phyloP scores from a whole-genome alignment of 768 basidiomycete species.

The Podaxis rugospora region DNA sequence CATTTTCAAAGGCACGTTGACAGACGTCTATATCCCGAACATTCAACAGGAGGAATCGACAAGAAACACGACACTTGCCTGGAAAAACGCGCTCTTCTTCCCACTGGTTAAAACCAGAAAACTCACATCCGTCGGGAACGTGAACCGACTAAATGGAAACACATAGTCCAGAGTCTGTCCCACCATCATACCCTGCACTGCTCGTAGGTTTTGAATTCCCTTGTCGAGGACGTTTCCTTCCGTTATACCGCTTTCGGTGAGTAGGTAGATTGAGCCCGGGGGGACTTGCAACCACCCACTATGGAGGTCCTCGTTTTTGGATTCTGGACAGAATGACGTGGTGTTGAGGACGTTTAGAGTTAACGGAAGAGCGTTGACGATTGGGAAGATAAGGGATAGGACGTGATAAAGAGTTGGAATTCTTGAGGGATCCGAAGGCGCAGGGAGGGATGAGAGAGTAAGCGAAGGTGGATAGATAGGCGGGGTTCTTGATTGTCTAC shows the following conservation, averaged over 20 bases:
- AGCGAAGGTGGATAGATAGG: conserved; percentile 66
- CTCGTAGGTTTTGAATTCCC: conserved; percentile 57
- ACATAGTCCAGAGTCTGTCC: conserved; percentile 66
- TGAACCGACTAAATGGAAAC: conserved; percentile 73
- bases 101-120: conserved; percentile 62
- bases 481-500: conserved; percentile 62
- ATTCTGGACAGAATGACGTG: conserved; percentile 56
- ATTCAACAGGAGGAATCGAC: neutral
- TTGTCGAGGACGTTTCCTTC: conserved; percentile 64
- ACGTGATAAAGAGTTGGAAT: conserved; percentile 49
- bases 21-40: conserved; percentile 44
- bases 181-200: conserved; percentile 59
- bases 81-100: conserved; percentile 67
- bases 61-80: conserved; percentile 34
- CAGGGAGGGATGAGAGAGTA: conserved; percentile 60
- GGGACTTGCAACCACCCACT: conserved; percentile 75
- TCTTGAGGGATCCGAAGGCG: conserved; percentile 24
- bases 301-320: conserved; percentile 66
- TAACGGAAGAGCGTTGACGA: conserved; percentile 50
- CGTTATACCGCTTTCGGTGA: conserved; percentile 62
- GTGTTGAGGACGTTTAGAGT: conserved; percentile 61
- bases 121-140: conserved; percentile 71
- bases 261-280: conserved; percentile 48
- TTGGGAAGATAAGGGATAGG: conserved; percentile 56
- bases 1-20: conserved; percentile 46